Conservation (phyloP, 257 asterid species). For the Craterostigma plantagineum region DNA sequence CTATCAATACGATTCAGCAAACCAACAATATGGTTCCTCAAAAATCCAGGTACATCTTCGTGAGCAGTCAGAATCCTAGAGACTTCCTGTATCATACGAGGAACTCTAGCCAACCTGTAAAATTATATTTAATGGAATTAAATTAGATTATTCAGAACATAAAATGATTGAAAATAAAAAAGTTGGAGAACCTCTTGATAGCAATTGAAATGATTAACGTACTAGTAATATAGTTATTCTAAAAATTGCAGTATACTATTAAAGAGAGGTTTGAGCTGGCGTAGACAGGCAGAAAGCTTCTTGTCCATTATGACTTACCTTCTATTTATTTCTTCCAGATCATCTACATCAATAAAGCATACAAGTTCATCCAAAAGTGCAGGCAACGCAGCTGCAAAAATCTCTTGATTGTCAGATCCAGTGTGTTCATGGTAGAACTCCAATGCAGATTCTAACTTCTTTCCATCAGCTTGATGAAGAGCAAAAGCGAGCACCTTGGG, state of each 20-base stretch:
- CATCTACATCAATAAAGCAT: constrained; percentile 69
- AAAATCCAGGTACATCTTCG: constrained; percentile 78
- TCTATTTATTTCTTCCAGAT: constrained; percentile 39
- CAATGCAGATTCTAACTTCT: constrained; percentile 42
- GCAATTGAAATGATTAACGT: too few species aligned
- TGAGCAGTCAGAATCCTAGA: constrained; percentile 57
- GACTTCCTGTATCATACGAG: constrained; percentile 61
- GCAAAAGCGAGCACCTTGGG: constrained; percentile 88
- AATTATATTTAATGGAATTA: too few species aligned
- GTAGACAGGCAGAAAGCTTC: background rate
- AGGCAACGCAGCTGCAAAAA: constrained; percentile 74
- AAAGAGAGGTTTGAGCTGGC: background rate
- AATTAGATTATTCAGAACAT: too few species aligned
- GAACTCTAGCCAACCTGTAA: constrained; percentile 71
- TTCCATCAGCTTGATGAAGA: constrained; percentile 65
- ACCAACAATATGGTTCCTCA: constrained; percentile 75
- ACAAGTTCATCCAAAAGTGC: constrained; percentile 72
- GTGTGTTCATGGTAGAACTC: constrained; percentile 63
- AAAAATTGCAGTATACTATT: background rate
- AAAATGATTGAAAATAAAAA: too few species aligned
- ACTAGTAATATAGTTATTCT: too few species aligned
- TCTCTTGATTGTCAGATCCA: constrained; percentile 48
- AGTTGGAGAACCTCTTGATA: too few species aligned
- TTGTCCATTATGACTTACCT: constrained; percentile 26
- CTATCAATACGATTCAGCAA: constrained; percentile 76